phyloP scores from a whole-genome alignment of 2,329 filamentous ascomycete genomes.

The Talaromyces sp. region DNA sequence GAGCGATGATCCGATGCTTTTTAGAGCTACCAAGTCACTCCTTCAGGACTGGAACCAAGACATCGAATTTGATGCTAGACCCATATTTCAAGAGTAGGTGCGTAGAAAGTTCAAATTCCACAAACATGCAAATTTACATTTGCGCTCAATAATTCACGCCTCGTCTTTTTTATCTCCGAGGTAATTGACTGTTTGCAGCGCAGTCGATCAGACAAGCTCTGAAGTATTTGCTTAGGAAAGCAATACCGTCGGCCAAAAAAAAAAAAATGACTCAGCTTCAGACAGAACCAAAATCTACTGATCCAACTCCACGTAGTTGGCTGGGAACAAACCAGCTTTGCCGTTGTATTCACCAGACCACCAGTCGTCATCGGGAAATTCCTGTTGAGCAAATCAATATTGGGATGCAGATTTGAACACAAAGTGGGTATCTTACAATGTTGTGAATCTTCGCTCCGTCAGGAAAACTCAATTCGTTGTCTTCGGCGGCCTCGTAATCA shows the following conservation, averaged over 20 bases:
- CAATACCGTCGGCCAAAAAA: not conserved
- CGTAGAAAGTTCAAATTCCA: not conserved
- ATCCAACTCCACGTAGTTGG: conserved; percentile 48
- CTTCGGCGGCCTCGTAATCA: conserved; percentile 95
- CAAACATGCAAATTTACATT: not conserved
- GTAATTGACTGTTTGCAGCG: not conserved
- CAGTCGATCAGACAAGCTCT: not conserved
- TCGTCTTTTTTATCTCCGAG: not conserved
- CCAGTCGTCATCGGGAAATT: conserved; percentile 98
- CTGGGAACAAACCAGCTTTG: conserved; percentile 72
- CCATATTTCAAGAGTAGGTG: not conserved
- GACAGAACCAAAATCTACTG: conserved; percentile 21
- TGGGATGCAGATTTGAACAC: not conserved
- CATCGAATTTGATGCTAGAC: not conserved
- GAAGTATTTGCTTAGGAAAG: not conserved
- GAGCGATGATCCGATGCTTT: not conserved
- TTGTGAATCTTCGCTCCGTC: conserved; percentile 79
- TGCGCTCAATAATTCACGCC: not conserved
- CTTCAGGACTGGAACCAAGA: not conserved
- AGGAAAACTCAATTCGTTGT: conserved; percentile 82
- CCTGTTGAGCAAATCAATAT: conserved; percentile 44
- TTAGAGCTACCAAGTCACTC: not conserved
- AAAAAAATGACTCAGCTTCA: not conserved
- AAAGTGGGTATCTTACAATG: conserved; percentile 54
- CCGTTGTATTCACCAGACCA: conserved; percentile 88